Conservation (phyloP, 1,284 basidiomycete species). For the Pseudozyma flocculosa region DNA sequence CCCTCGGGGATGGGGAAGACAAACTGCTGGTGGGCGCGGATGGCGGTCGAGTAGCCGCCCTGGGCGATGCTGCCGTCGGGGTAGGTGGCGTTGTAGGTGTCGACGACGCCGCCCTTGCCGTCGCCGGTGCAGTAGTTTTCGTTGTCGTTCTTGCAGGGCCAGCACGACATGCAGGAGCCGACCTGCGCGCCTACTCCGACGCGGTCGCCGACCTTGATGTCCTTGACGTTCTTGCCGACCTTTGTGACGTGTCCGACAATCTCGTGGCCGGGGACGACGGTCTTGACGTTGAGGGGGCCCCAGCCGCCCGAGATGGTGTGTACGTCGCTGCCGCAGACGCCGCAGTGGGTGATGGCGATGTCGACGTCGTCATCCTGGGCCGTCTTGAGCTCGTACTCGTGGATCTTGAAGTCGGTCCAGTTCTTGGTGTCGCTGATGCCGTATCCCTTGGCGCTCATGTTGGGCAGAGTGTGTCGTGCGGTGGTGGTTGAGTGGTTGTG, state of each 20-base stretch:
- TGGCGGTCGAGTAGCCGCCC: slow-evolving; percentile 69
- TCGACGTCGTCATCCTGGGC: slow-evolving; percentile 51
- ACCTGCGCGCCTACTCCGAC: slow-evolving; percentile 70
- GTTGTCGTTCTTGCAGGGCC: slow-evolving; percentile 62
- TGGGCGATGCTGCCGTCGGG: slow-evolving; percentile 63
- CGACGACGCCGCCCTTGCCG: slow-evolving; percentile 51
- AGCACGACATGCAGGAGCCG: slow-evolving; percentile 64
- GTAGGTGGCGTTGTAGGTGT: slow-evolving; percentile 61
- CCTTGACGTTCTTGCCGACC: slow-evolving; percentile 62
- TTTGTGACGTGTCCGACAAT: slow-evolving; percentile 65
- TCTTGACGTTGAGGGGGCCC: slow-evolving; percentile 49
- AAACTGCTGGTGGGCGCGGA: slow-evolving; percentile 69
- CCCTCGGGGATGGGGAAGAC: slow-evolving; percentile 71
- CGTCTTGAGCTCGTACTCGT: slow-evolving; percentile 54
- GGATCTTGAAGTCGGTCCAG: slow-evolving; percentile 57
- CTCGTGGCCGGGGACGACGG: slow-evolving; percentile 64
- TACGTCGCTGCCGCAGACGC: slow-evolving; percentile 48
- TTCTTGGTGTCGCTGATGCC: slow-evolving; percentile 53
- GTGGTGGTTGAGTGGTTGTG: neutral
- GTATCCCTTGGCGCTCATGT: slow-evolving; percentile 46
- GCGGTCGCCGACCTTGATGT: slow-evolving; percentile 67
- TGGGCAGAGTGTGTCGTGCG: neutral
- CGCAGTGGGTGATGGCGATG: slow-evolving; percentile 52
- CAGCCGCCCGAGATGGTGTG: slow-evolving; percentile 55
- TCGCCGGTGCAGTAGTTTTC: slow-evolving; percentile 51